Evolutionary conservation across 768 basidiomycete species (phyloP), one percentile per base, ranked within the genome.

Genomic region (Panaeolus papilionaceus): DNA sequence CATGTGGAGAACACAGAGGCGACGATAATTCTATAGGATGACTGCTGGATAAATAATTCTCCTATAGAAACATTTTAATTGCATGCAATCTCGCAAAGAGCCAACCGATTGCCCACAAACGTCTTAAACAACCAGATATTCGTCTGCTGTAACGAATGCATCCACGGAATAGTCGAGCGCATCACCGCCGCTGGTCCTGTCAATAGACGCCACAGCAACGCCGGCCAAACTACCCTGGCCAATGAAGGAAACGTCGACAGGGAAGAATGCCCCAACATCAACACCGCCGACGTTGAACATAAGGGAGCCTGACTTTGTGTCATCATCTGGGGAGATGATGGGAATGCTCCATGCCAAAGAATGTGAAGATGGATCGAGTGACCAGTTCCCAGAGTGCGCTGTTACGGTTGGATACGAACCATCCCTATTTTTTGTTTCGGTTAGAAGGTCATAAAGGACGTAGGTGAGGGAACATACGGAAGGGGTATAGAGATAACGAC

Each of bases 401-500:
- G 92, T 85, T 45, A 96, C 91, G 10, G 90, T 92, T 1, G 95
- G 96, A 79, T 94, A 95, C 11, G 93, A 92, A 42, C 94, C 94
- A 58, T 88, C 77, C 5, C 92, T 93, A 64, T 10, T 49, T 38
- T 47, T 23, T 33, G 3, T 33, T 33, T 33, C 33, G 3, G 42
- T 66, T 10, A 63, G 66, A 42, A 54, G 37, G 28, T 42, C 40
- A 37, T 67, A 67, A 28, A 33, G 20, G 37, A 16, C 37, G 23
- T 18, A 51, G 16, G 14, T 66, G 42, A 28, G 51, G 38, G 51
- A 62, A 87, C 92, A 77, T 78, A 95, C 92, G 96, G 96, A 61
- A 99, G 89, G 28, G 97, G 96, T 71, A 99, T 97, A 64, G 92
- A 91, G 69, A 99, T 94, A 70, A 89, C 84, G 26, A 96, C 87